These are phyloP conservation scores for Thermoascus crustaceus DNA, from an alignment of 2,329 filamentous ascomycete genomes.

Conservation along the genomic window DNA sequence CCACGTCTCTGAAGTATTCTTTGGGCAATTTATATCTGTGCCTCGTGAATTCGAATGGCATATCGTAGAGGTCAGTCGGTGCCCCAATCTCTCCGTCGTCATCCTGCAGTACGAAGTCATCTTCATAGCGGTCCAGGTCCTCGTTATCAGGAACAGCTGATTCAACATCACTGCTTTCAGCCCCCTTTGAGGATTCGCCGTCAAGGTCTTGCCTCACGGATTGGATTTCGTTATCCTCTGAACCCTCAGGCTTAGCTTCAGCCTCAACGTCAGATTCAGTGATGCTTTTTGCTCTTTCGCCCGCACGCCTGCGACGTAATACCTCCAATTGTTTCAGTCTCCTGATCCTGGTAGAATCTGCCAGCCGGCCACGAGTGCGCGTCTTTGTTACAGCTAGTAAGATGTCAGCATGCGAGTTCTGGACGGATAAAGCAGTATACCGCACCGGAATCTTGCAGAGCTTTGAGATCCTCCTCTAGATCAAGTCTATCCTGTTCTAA, in stretches of 20 bases:
- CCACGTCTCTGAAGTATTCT: slow-evolving; percentile 63
- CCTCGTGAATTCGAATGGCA: slow-evolving; percentile 62
- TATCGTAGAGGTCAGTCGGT: slow-evolving; percentile 41
- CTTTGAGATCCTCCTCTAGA: slow-evolving; percentile 37
- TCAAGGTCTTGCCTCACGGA: slow-evolving; percentile 11
- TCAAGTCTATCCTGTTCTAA: slow-evolving; percentile 31
- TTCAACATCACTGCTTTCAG: slow-evolving; percentile 24
- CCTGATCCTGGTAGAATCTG: slow-evolving; percentile 31
- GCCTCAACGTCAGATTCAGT: slow-evolving; percentile 18
- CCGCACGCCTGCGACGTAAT: slow-evolving; percentile 36
- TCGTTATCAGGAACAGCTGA: slow-evolving; percentile 26
- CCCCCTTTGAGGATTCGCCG: slow-evolving; percentile 9
- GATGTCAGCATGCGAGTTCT: slow-evolving; percentile 8
- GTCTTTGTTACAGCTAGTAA: slow-evolving; percentile 26
- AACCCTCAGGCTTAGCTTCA: slow-evolving; percentile 13
- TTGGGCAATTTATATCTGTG: slow-evolving; percentile 59
- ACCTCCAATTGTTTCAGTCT: slow-evolving; percentile 35
- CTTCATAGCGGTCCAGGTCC: slow-evolving; percentile 49
- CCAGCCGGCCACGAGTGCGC: slow-evolving; percentile 34
- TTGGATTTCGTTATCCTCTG: slow-evolving; percentile 12
- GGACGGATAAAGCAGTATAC: not conserved
- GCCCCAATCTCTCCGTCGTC: slow-evolving; percentile 53
- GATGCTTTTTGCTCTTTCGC: slow-evolving; percentile 26
- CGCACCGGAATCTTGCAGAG: slow-evolving; percentile 37
- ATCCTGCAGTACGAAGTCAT: slow-evolving; percentile 58